These are phyloP conservation scores for Suillus plorans DNA, from an alignment of 768 basidiomycete genomes.

Conservation along the genomic window DNA sequence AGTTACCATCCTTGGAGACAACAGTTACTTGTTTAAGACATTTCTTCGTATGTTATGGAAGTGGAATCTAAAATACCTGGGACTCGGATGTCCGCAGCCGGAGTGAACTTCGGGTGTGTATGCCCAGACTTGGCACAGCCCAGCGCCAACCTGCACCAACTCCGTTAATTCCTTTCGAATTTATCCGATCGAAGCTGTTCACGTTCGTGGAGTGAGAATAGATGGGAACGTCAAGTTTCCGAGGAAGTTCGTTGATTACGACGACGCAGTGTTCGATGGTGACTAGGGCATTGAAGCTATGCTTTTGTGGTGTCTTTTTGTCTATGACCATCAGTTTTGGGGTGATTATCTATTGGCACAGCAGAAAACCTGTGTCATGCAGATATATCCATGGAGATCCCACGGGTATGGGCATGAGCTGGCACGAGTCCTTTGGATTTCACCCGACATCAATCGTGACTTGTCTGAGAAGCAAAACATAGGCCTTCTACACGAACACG, in stretches of 20 bases:
- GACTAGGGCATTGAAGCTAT: not conserved
- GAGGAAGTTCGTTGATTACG: slow-evolving; percentile 2
- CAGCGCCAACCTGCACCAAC: not conserved
- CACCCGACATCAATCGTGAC: slow-evolving; percentile 4
- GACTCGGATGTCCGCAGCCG: slow-evolving; percentile 4
- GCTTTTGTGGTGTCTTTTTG: not conserved
- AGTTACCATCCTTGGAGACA: slow-evolving; percentile 12
- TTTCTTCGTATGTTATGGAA: slow-evolving; percentile 1
- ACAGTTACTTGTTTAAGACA: slow-evolving; percentile 7
- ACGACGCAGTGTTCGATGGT: not conserved
- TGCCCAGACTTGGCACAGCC: slow-evolving; percentile 1
- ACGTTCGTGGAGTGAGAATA: slow-evolving; percentile 3
- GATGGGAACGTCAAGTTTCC: slow-evolving; percentile 1
- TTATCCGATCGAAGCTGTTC: not conserved
- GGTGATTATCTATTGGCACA: not conserved
- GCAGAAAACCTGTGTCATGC: not conserved
- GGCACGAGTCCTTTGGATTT: slow-evolving; percentile 1
- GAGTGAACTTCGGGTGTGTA: slow-evolving; percentile 1
- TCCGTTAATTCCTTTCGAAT: slow-evolving; percentile 4
- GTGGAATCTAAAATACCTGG: not conserved
- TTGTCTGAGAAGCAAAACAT: slow-evolving; percentile 1
- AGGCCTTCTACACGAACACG: not conserved
- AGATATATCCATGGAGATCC: slow-evolving; percentile 4
- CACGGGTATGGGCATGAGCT: slow-evolving; percentile 1
- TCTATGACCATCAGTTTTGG: not conserved